Evolutionary conservation across 1,284 basidiomycete species (phyloP).

Genomic region (Bondarzewia mesenterica): DNA sequence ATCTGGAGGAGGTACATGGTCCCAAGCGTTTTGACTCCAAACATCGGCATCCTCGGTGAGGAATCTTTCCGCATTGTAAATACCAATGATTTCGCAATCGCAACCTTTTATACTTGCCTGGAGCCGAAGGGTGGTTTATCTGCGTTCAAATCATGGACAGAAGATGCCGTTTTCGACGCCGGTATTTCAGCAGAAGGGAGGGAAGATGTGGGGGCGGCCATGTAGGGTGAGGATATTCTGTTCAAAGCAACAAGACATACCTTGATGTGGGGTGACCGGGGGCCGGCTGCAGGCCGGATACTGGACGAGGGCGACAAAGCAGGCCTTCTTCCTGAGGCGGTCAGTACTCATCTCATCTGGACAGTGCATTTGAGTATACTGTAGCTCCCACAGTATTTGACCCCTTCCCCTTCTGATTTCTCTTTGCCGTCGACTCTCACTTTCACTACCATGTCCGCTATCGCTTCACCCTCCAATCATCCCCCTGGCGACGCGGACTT

Average conservation of each 20-base stretch:
- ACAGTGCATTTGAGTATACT: too few relatives aligned
- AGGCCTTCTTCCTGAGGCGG: too few relatives aligned
- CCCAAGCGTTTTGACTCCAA: slow-evolving; percentile 80
- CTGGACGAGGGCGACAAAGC: too few relatives aligned
- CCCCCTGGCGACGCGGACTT: slow-evolving; percentile 12
- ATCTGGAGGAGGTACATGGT: slow-evolving; percentile 79
- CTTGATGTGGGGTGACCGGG: too few relatives aligned
- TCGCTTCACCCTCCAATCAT: slow-evolving; percentile 1
- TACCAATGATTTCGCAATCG: too few relatives aligned
- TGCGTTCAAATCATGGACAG: slow-evolving; percentile 3
- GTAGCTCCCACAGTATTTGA: neutral
- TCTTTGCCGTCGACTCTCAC: neutral
- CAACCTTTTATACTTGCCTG: slow-evolving; percentile 7
- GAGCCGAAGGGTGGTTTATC: slow-evolving; percentile 10
- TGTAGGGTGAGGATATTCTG: neutral
- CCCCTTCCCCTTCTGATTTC: neutral
- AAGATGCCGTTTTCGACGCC: slow-evolving; percentile 5
- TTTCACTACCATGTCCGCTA: neutral
- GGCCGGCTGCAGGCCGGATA: too few relatives aligned
- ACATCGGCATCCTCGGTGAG: slow-evolving; percentile 55
- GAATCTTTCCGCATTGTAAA: slow-evolving; percentile 45
- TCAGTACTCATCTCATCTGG: too few relatives aligned
- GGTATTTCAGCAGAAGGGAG: neutral
- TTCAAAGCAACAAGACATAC: too few relatives aligned
- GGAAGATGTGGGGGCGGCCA: neutral